These are phyloP conservation scores for Populus hybrid DNA, from an alignment of 441 rosid genomes.

Conservation along the genomic window DNA sequence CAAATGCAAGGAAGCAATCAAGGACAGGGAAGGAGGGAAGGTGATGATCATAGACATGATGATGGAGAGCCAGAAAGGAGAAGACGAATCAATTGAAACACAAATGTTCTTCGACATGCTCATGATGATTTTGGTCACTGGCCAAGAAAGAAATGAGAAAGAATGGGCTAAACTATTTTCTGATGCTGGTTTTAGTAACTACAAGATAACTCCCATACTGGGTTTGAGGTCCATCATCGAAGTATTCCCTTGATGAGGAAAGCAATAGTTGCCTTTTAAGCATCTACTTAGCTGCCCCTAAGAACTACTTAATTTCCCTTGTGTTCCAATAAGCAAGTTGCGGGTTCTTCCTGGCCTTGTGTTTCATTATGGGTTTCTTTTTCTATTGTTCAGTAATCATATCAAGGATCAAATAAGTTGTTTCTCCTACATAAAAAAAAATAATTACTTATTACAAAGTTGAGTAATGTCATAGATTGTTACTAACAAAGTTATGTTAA, in stretches of 20 bases:
- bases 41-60: slow-evolving; percentile 9
- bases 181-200: not conserved
- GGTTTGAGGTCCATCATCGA: slow-evolving; percentile 5
- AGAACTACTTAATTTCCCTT: too few species aligned
- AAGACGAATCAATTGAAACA: not conserved
- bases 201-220: not conserved
- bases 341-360: too few species aligned
- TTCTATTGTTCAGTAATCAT: not conserved
- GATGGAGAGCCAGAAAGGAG: not conserved
- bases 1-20: slow-evolving; percentile 22
- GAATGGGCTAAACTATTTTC: not conserved
- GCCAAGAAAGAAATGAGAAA: not conserved
- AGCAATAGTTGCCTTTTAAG: too few species aligned
- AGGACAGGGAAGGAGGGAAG: slow-evolving; percentile 10
- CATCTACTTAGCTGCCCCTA: too few species aligned
- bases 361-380: too few species aligned
- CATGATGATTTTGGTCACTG: slow-evolving; percentile 1
- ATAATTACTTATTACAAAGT: too few species aligned
- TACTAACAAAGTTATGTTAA: too few species aligned
- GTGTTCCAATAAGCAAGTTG: too few species aligned
- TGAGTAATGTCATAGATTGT: too few species aligned
- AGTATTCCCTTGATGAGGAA: not conserved
- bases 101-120: not conserved
- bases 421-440: too few species aligned
- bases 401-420: not conserved